phyloP scores from a whole-genome alignment of 179 eudicot species.

The Camellia oleifera region DNA sequence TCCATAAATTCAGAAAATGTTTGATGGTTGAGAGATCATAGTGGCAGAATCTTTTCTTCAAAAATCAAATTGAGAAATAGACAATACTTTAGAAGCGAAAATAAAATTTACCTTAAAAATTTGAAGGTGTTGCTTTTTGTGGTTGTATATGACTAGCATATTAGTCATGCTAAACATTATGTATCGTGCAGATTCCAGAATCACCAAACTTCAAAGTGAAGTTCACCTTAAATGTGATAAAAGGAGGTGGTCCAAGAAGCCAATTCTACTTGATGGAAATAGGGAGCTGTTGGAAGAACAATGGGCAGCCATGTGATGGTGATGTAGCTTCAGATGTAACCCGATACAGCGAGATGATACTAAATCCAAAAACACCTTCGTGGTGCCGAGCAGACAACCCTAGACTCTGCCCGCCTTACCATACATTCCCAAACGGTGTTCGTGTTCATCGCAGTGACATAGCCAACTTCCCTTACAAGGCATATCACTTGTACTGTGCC shows the following conservation, averaged over 20 bases:
- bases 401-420: conserved; percentile 52
- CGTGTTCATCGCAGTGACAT: conserved; percentile 42
- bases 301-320: conserved; percentile 57
- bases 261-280: conserved; percentile 70
- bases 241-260: conserved; percentile 48
- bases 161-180: neutral
- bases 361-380: conserved; percentile 39
- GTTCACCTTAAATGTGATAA: conserved; percentile 37
- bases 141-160: too few species aligned
- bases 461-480: conserved; percentile 42
- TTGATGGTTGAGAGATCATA: too few species aligned
- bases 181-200: conserved; percentile 35
- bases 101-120: too few species aligned
- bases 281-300: conserved; percentile 86
- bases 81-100: too few species aligned
- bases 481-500: conserved; percentile 58
- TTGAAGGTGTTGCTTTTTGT: too few species aligned
- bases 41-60: too few species aligned
- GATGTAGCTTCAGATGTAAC: conserved; percentile 57
- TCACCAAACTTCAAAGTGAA: conserved; percentile 64
- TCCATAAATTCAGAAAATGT: too few species aligned
- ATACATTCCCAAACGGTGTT: conserved; percentile 45
- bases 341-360: conserved; percentile 72
- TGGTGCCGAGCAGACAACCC: conserved; percentile 38
- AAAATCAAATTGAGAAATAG: too few species aligned